A percentile compares a stretch with the other conserved stretches of the same genome.
These are phyloP conservation scores for Auricularia cornea DNA, from an alignment of 768 basidiomycete genomes.

Conservation along the genomic window DNA sequence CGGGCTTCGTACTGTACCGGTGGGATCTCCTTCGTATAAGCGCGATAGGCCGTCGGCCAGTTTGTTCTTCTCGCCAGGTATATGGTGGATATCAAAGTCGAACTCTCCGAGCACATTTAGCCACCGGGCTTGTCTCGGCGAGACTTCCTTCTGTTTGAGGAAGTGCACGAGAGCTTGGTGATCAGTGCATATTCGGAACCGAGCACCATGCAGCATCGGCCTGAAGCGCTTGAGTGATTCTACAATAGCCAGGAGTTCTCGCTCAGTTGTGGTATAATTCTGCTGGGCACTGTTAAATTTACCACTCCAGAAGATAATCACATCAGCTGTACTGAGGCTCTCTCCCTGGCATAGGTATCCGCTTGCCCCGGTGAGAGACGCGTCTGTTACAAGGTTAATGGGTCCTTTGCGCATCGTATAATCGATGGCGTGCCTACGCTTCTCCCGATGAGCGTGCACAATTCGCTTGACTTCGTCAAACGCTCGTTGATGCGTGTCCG, in stretches of 20 bases:
- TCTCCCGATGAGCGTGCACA: slow-evolving; percentile 1
- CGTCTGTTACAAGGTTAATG: no score
- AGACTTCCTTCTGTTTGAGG: background rate
- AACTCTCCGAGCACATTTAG: slow-evolving; percentile 3
- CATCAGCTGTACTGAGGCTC: background rate
- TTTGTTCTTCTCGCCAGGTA: background rate
- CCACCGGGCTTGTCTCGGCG: slow-evolving; percentile 1
- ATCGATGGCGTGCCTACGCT: background rate
- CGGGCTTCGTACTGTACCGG: background rate
- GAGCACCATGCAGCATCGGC: background rate
- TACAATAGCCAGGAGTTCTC: slow-evolving; percentile 5
- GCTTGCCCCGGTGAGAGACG: background rate
- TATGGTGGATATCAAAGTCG: slow-evolving; percentile 3
- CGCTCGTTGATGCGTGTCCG: background rate
- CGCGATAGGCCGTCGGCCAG: slow-evolving; percentile 1
- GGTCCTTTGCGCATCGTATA: no score
- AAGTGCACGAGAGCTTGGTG: background rate
- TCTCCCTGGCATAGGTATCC: slow-evolving; percentile 4
- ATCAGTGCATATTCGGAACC: slow-evolving; percentile 3
- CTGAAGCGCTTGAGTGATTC: background rate
- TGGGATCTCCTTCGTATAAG: slow-evolving; percentile 1
- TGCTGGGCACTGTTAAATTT: slow-evolving; percentile 11
- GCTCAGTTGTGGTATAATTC: slow-evolving; percentile 3
- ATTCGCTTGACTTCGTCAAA: background rate
- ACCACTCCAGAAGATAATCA: slow-evolving; percentile 13